Percentiles rank a stretch among this genome's conserved stretches.
phyloP scores from a whole-genome alignment of 345 rosid species.

The Heritiera fomes region DNA sequence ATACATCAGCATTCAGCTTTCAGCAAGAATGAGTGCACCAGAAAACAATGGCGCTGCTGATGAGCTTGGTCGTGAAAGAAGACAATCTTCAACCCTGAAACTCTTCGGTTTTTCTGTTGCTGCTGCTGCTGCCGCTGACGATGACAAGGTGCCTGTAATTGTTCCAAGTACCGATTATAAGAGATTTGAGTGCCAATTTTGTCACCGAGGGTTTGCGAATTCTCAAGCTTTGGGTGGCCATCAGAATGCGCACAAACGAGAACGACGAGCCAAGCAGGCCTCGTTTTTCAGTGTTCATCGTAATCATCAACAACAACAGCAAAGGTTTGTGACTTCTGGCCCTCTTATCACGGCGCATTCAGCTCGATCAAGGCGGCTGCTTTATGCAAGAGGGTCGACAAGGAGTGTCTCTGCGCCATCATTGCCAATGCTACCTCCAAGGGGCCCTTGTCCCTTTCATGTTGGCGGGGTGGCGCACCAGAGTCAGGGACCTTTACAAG shows the following conservation, averaged over 20 bases:
- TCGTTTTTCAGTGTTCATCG: neutral
- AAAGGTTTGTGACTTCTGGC: conserved; percentile 9
- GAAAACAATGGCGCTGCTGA: neutral
- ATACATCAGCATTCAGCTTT: neutral
- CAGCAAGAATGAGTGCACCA: neutral
- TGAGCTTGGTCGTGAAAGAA: neutral
- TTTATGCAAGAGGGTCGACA: neutral
- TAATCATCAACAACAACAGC: conserved; percentile 6
- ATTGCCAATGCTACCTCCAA: neutral
- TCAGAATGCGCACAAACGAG: conserved; percentile 16
- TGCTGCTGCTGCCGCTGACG: neutral
- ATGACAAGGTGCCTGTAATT: neutral
- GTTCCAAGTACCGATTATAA: neutral
- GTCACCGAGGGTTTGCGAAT: conserved; percentile 18
- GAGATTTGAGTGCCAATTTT: conserved; percentile 20
- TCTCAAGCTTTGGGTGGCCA: conserved; percentile 17
- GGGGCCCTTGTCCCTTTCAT: conserved; percentile 9
- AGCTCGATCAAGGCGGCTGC: conserved; percentile 14
- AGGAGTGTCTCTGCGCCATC: conserved; percentile 9
- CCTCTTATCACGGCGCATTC: conserved; percentile 17
- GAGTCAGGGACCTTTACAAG: neutral
- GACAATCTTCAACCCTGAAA: neutral
- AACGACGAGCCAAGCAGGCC: conserved; percentile 10
- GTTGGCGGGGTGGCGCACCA: neutral
- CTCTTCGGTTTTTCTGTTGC: neutral